Evolutionary conservation across 805 yeast genomes (phyloP).

Genomic region (Saturnispora serradocipensis): DNA sequence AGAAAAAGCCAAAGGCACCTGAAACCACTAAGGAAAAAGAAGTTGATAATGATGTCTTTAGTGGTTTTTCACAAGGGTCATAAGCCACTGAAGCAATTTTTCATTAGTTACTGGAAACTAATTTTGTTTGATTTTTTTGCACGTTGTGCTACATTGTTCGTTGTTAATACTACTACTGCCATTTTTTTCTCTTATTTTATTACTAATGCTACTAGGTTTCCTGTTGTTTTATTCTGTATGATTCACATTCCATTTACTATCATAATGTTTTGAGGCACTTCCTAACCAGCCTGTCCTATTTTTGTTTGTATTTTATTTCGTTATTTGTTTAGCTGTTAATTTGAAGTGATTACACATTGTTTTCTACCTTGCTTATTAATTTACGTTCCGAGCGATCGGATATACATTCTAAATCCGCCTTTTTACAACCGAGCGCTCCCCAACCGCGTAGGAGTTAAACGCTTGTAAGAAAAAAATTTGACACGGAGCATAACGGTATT

Average conservation of each 20-base stretch:
- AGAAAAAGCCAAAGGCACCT: slow-evolving; percentile 6
- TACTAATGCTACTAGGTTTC: not conserved
- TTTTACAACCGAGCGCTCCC: not conserved
- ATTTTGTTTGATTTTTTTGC: not conserved
- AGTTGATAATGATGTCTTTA: slow-evolving; percentile 27
- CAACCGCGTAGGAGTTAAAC: not conserved
- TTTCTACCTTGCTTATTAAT: not conserved
- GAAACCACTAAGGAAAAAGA: slow-evolving; percentile 3
- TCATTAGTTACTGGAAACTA: not conserved
- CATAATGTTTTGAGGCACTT: not conserved
- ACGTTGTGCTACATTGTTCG: not conserved
- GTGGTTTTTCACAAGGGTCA: slow-evolving; percentile 41
- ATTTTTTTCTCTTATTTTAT: not conserved
- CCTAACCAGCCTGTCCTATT: not conserved
- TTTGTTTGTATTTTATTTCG: not conserved
- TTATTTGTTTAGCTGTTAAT: not conserved
- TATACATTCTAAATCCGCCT: not conserved
- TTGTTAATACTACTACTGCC: not conserved
- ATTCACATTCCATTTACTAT: not conserved
- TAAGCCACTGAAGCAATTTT: slow-evolving; percentile 6
- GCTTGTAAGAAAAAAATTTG: not conserved
- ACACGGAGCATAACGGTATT: not conserved
- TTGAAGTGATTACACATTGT: not conserved
- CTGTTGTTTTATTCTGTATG: not conserved
- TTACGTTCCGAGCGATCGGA: not conserved